Evolutionary conservation across 2,329 filamentous ascomycete species (phyloP).

Genomic region (Aspergillus costaricaensis): DNA sequence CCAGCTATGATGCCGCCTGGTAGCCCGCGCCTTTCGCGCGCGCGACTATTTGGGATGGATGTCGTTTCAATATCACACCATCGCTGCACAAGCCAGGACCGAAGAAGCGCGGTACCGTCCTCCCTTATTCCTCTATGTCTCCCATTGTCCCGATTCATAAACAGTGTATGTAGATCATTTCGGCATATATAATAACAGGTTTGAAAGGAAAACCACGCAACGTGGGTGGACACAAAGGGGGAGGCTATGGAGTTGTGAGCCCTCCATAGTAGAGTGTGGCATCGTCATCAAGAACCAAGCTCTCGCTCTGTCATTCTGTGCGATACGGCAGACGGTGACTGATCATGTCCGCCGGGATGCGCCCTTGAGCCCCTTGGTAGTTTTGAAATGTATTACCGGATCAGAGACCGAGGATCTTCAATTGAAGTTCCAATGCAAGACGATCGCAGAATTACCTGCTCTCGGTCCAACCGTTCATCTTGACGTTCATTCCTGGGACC

Average conservation of each 20-base stretch:
- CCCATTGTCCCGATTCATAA: constrained; percentile 12
- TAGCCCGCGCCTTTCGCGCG: neutral
- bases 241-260: neutral
- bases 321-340: neutral
- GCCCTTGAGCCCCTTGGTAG: neutral
- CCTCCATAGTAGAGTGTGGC: neutral
- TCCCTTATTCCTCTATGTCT: constrained; percentile 1
- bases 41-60: too few relatives aligned
- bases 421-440: neutral
- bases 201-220: constrained; percentile 16
- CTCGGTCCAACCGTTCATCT: constrained; percentile 42
- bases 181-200: constrained; percentile 25
- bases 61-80: too few relatives aligned
- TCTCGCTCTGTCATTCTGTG: neutral
- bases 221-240: constrained; percentile 2
- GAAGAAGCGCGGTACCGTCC: constrained; percentile 9
- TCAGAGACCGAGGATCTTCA: neutral
- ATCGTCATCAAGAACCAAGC: neutral
- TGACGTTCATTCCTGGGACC: constrained; percentile 33
- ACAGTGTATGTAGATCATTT: constrained; percentile 28
- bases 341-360: neutral
- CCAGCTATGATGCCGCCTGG: neutral
- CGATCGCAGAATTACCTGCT: constrained; percentile 21
- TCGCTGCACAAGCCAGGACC: neutral
- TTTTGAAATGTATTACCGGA: neutral